These are phyloP conservation scores for Lunularia cruciata DNA, from an alignment of 225 moss, liverwort and hornwort genomes.

Conservation along the genomic window DNA sequence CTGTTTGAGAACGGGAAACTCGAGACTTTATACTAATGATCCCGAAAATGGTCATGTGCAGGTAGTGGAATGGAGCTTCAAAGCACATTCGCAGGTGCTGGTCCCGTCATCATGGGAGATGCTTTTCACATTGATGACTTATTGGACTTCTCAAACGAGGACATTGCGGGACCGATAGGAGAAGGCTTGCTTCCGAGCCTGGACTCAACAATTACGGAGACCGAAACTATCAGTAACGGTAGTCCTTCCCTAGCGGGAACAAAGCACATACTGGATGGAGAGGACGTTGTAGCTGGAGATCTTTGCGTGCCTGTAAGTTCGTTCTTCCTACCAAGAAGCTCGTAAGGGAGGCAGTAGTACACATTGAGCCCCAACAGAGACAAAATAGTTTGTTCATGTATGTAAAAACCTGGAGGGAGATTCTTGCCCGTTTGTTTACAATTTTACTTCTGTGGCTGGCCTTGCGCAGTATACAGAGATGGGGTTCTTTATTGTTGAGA, in stretches of 20 bases:
- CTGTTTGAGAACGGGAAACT: too few species aligned
- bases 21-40: neutral
- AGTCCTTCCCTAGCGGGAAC: slow-evolving; percentile 25
- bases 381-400: neutral
- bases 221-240: slow-evolving; percentile 17
- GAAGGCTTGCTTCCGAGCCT: slow-evolving; percentile 63
- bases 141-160: slow-evolving; percentile 90
- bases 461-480: slow-evolving; percentile 19
- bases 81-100: slow-evolving; percentile 36
- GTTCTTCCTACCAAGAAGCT: neutral
- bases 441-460: slow-evolving; percentile 24
- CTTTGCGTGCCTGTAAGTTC: slow-evolving; percentile 95
- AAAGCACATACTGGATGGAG: slow-evolving; percentile 40
- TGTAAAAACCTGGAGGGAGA: neutral
- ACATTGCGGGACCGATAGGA: slow-evolving; percentile 89
- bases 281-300: slow-evolving; percentile 44
- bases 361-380: neutral
- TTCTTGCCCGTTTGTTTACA: slow-evolving; percentile 13
- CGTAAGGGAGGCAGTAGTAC: neutral
- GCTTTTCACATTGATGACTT: slow-evolving; percentile 90
- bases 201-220: slow-evolving; percentile 33
- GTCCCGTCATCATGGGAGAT: slow-evolving; percentile 46
- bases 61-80: slow-evolving; percentile 49
- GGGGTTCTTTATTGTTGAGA: slow-evolving; percentile 29
- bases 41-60: slow-evolving; percentile 7